Evolutionary conservation across 208 protist species (phyloP), one percentile per base, ranked within the genome.

Genomic region (Tritrichomonas foetus): DNA sequence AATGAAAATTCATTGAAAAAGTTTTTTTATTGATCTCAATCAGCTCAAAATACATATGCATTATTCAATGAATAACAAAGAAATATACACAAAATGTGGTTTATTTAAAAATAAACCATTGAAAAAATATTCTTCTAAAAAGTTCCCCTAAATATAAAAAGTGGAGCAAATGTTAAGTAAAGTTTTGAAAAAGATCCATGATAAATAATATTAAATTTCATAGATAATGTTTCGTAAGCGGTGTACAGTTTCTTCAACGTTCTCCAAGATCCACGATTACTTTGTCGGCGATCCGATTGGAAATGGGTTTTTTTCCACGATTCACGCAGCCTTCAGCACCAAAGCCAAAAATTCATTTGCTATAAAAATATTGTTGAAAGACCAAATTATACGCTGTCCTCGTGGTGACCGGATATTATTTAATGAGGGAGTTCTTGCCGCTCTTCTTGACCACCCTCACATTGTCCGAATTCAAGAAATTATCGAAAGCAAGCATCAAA

Each of bases 401-500:
- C 44, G 41, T 27, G 47, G 30, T 16, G 20, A 89, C 0, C 3
- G 47, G 1, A 53, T 89, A 33, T n/a, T 89, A 89, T 89, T 89
- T 36, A 89, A 89, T 49, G 78, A 89, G 41, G 57, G n/a, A 5
- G 57, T 89, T 89, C 16, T 89, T 0, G 44, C 78, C 1, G 47
- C 78, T 44, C 39, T 89, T 57, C 78, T 89, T 13, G 78, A 89
- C 36, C 78, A 89, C 39, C 78, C 78, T 57, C n/a, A 53, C n/a
- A 89, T 89, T 49, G 57, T 89, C 57, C 47, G 57, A 25, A 33
- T 89, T 39, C 14, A 61, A 53, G 78, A 89, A 89, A 57, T 89
- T 57, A 57, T 57, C 41, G 78, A 89, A 39, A 61, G 27, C 16
- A 0, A 89, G 1, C 44, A 25, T 57, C 44, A 89, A 89, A 39